Evolutionary conservation across 2,329 filamentous ascomycete species (phyloP), one percentile per base, ranked within the genome.

Genomic region (Penicillium nordicum): DNA sequence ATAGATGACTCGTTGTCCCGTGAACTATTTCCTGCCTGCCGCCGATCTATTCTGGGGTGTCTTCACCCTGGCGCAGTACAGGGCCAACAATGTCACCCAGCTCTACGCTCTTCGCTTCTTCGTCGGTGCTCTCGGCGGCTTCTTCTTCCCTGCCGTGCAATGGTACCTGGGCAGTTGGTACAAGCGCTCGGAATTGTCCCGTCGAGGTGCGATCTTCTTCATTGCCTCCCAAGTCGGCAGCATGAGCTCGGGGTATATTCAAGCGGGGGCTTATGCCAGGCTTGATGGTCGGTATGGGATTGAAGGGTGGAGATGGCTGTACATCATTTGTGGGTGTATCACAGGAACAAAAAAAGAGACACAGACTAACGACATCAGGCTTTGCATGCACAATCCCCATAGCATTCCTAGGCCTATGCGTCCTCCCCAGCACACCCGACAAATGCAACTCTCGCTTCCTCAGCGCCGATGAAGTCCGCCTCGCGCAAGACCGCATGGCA

Each of bases 41-140:
- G 61, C 61, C 1, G 61, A 63, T 47, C 54, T 63, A 12, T 18
- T 61, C 7, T 61, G 61, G 61, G 61, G 61, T 12, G 50, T 60
- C 18, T 61, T 63, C 38, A 63, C 61, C 3, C 46, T 63, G 41
- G 57, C 46, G 3, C 61, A 63, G 32, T 63, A 61, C 50, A 61
- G 60, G 36, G 59, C 57, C 7, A 62, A 38, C 50, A 64, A 38
- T 25, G 62, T 64, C 14, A 62, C 62, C 5, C 63, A 69, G 44
- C 62, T 72, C 5, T 68, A 70, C 46, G 69, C 66, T 5, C 52
- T 69, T 27, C 68, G 69, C n/a, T 72, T 72, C 61, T 72, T 72
- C 42, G 67, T 72, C 29, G 69, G 69, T 23, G 67, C 70, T 1
- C 67, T 72, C 0, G 69, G 68, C 36, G 69, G 68, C 4, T 67